Evolutionary conservation across 345 rosid genomes (phyloP).

Genomic region (Heritiera fomes): DNA sequence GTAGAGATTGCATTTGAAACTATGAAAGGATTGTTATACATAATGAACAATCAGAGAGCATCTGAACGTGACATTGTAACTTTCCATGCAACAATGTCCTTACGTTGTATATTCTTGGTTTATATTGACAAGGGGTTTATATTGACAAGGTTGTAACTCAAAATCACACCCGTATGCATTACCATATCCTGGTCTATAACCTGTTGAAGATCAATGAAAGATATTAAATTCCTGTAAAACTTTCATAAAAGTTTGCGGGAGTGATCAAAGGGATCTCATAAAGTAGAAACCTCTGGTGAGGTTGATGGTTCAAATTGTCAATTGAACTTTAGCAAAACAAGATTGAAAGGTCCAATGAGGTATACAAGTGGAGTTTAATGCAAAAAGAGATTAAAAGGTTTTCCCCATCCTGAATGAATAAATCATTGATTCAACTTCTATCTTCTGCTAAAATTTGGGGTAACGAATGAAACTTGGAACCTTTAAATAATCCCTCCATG

Average conservation of each 20-base stretch:
- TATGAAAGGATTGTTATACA: not conserved
- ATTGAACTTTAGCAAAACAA: not conserved
- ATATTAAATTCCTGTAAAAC: too few species aligned
- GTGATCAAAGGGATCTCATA: too few species aligned
- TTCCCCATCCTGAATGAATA: not conserved
- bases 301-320: too few species aligned
- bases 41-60: not conserved
- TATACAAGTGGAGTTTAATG: not conserved
- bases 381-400: not conserved
- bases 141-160: too few species aligned
- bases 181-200: conserved; percentile 60
- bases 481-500: not conserved
- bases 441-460: not conserved
- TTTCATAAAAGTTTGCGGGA: too few species aligned
- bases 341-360: not conserved
- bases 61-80: not conserved
- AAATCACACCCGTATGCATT: conserved; percentile 87
- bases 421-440: not conserved
- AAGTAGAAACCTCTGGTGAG: too few species aligned
- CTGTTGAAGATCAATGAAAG: conserved; percentile 30
- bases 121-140: too few species aligned
- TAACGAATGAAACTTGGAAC: not conserved
- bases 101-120: conserved; percentile 51
- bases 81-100: not conserved
- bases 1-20: not conserved